phyloP scores from a whole-genome alignment of 1,284 basidiomycete species.

The Spongispora temasekensis region DNA sequence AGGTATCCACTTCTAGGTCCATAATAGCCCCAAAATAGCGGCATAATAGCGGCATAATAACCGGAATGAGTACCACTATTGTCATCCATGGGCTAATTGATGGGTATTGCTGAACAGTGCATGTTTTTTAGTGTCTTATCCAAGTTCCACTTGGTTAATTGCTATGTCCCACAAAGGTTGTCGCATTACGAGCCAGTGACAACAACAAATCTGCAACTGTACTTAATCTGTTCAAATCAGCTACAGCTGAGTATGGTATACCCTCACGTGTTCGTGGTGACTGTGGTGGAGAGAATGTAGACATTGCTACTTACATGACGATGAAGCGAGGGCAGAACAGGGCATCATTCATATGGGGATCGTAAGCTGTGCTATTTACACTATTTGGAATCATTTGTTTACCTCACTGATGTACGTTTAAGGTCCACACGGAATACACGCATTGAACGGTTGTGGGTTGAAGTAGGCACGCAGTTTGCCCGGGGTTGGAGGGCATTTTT shows the following conservation, averaged over 20 bases:
- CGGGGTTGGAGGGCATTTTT: constrained; percentile 35
- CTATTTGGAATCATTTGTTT: background rate
- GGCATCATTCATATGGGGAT: background rate
- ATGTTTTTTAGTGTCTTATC: too few relatives aligned
- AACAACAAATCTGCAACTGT: background rate
- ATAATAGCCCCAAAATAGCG: too few relatives aligned
- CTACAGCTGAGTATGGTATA: background rate
- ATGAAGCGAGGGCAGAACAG: background rate
- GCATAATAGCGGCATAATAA: too few relatives aligned
- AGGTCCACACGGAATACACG: constrained; percentile 11
- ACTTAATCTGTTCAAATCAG: background rate
- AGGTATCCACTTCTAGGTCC: too few relatives aligned
- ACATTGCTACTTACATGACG: background rate
- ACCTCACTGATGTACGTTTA: background rate
- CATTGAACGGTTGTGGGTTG: constrained; percentile 45
- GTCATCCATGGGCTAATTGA: too few relatives aligned
- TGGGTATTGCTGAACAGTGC: too few relatives aligned
- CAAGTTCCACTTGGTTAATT: too few relatives aligned
- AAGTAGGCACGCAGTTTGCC: constrained; percentile 29
- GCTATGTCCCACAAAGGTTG: too few relatives aligned
- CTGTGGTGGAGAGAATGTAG: background rate
- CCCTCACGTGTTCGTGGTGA: background rate
- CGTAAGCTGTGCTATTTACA: background rate
- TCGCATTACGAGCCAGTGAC: background rate
- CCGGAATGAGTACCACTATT: too few relatives aligned